Percentiles rank a stretch among this genome's conserved stretches.
Conservation (phyloP, 2,329 filamentous ascomycete genomes). For the Cadophora gregata region DNA sequence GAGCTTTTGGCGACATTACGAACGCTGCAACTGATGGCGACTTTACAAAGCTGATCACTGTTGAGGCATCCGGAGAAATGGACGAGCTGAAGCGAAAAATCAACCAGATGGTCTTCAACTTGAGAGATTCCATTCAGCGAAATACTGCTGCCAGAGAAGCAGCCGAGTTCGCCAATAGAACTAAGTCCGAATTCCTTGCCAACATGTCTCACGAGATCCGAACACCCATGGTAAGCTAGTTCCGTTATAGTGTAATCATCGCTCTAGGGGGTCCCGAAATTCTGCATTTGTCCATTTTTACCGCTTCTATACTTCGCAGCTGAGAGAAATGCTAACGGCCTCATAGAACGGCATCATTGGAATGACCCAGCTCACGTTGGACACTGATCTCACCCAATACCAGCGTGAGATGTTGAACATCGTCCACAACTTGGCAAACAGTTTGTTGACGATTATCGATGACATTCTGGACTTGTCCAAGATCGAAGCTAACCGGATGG, state of each 20-base stretch:
- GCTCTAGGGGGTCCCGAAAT: neutral
- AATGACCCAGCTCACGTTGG: slow-evolving; percentile 95
- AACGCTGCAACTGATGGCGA: slow-evolving; percentile 96
- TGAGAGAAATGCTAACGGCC: neutral
- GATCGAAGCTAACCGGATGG: slow-evolving; percentile 96
- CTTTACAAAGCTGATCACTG: slow-evolving; percentile 95
- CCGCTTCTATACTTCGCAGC: neutral
- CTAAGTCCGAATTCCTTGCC: slow-evolving; percentile 96
- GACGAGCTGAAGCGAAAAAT: slow-evolving; percentile 99
- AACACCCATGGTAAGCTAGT: slow-evolving; percentile 62
- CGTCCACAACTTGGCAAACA: slow-evolving; percentile 95
- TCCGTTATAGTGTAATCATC: neutral
- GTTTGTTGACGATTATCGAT: slow-evolving; percentile 95
- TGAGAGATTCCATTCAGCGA: slow-evolving; percentile 93
- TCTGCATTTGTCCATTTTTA: neutral
- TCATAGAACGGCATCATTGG: slow-evolving; percentile 40
- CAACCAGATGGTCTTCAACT: slow-evolving; percentile 97
- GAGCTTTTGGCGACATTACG: slow-evolving; percentile 98
- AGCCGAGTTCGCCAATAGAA: slow-evolving; percentile 95
- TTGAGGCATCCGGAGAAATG: slow-evolving; percentile 98
- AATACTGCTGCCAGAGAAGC: slow-evolving; percentile 96
- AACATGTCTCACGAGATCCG: slow-evolving; percentile 99
- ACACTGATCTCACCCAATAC: slow-evolving; percentile 92
- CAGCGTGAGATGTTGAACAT: slow-evolving; percentile 99
- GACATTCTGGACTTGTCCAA: slow-evolving; percentile 77